Base-by-base conservation (phyloP, 768 basidiomycete genomes). In the Termitomyces sp. region DNA sequence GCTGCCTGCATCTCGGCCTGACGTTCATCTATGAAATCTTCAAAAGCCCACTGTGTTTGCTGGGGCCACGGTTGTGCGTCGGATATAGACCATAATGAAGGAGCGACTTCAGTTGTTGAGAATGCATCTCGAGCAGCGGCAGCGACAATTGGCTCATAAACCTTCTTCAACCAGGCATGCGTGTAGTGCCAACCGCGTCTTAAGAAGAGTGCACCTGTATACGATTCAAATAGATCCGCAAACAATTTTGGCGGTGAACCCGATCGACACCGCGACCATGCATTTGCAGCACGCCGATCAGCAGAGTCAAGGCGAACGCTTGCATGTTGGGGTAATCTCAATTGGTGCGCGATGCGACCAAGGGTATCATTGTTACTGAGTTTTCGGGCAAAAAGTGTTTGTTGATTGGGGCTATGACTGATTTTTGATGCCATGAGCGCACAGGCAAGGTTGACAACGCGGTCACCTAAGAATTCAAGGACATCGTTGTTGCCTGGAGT, bases 401-500 rank as follows among this genome's bases (percentile, higher is more conserved):
- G 70, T 39, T 73, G 70, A 28, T 64, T 66, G 5, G 68, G 66
- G 34, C 65, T 67, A 13, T 69, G 55, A 15, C 65, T 69, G 3
- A 61, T 60, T 29, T 65, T 66, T 6, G 68, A 68, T 3, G 70
- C 69, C 42, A 71, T 55, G 1, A 73, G 59, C 0, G 70, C 66
- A 53, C 67, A 67, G 3, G 62, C 58, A 15, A 72, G 66, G 54
- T 72, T 72, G 36, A 72, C 63, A 4, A 66, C 64, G 8, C 69
- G 67, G 49, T 73, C 71, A 13, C 72, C 72, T 29, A 72, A 62
- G 53, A 72, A 73, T 57, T 72, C 72, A 5, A 71, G 62, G 18
- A 71, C 54, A 50, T 73, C 69, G 47, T 73, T 72, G 59, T 70
- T 73, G 29, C 67, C 58, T 41, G 51, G 39, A 3, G 69, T 63